Base-by-base conservation (phyloP, 495 filamentous ascomycete species). In the Cairneyella variabilis region DNA sequence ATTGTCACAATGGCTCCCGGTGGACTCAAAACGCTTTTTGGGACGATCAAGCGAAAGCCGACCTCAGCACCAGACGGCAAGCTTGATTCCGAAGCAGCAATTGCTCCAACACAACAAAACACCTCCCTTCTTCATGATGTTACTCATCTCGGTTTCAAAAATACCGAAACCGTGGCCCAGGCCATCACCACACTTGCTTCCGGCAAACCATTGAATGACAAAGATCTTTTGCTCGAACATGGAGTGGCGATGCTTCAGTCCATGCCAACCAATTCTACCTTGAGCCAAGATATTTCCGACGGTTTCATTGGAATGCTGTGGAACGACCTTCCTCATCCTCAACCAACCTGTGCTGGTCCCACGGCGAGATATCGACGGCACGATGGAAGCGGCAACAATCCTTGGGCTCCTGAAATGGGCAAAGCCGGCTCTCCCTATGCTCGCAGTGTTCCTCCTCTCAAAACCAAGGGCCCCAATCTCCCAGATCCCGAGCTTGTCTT, bases 241-340 rank as follows among this genome's bases (percentile, higher is more conserved):
- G 69, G 66, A 1, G 66, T 71, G 10, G 39, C 61, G 12, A 66
- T 71, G 66, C 65, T 71, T 9, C 69, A 72, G 28, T 46, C 52
- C 0, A 44, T 70, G 17, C 67, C 69, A 1, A 22, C 45, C 10
- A 64, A 68, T 47, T 69, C 66, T 53, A 58, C 59, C 3, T 56
- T 71, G 10, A 56, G 58, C 27, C 48, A 54, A 17, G 61, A 36
- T 11, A 56, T 68, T 8, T 71, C 68, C 84, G 22, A 86, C 58
- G 64, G 67, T 18, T 88, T 91, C 67, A 66, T 91, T 48, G 76
- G 80, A 47, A 77, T 85, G 66, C 79, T 90, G 0, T 91, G 85
- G 85, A 68, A 80, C 51, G 79, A 79, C 2, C 60, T 83, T 3
- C 76, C 79, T 18, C 79, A 83, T 41, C 79, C 79, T 0, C 74